Conservation (phyloP, 2,329 filamentous ascomycete genomes). For the Aspergillus melleus region DNA sequence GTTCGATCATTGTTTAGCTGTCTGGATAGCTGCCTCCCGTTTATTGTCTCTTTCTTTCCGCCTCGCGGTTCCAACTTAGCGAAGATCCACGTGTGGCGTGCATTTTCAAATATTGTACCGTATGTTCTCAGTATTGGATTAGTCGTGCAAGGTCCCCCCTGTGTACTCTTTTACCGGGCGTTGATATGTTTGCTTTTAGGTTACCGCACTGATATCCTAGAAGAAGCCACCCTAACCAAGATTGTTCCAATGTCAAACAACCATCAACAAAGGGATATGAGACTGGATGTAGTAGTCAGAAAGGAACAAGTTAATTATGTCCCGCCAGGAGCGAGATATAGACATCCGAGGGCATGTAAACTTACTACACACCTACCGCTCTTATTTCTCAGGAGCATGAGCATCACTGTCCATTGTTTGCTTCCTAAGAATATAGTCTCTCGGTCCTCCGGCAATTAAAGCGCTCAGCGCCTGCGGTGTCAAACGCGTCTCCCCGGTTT, state of each 20-base stretch:
- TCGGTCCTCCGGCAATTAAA: neutral
- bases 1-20: neutral
- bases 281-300: neutral
- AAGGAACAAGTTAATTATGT: neutral
- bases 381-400: neutral
- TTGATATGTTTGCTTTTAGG: neutral
- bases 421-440: neutral
- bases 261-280: neutral
- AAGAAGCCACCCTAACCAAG: neutral
- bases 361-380: neutral
- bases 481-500: neutral
- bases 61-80: neutral
- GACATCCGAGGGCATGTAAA: neutral
- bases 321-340: neutral
- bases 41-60: neutral
- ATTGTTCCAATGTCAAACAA: neutral
- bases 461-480: neutral
- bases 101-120: neutral
- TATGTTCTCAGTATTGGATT: neutral
- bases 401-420: neutral
- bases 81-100: neutral
- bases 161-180: neutral
- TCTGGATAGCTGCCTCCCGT: neutral
- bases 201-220: neutral
- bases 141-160: neutral